phyloP scores from a whole-genome alignment of 2,329 filamentous ascomycete species.

The Penicillium sp. region DNA sequence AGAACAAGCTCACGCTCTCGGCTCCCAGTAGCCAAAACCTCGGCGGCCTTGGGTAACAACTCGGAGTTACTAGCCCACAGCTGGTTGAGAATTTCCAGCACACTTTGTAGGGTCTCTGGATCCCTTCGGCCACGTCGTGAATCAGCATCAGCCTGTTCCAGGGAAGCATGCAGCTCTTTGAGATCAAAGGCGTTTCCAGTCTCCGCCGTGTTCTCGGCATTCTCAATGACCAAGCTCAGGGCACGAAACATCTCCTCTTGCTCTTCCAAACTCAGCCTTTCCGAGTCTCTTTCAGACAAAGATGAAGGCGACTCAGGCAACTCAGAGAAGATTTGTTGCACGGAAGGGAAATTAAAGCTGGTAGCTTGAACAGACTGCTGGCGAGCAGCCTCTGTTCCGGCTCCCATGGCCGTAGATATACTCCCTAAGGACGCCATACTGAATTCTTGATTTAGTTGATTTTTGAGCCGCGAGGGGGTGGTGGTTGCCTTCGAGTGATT shows the following conservation, averaged over 20 bases:
- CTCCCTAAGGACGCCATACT: conserved; percentile 21
- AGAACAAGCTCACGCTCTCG: conserved; percentile 44
- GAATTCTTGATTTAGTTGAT: background rate
- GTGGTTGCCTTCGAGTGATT: conserved; percentile 11
- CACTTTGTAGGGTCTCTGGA: conserved; percentile 31
- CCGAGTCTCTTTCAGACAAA: conserved; percentile 23
- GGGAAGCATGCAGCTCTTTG: conserved; percentile 35
- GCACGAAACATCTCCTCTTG: conserved; percentile 40
- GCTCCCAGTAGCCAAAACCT: conserved; percentile 48
- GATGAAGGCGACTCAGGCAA: conserved; percentile 27
- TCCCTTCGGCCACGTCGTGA: conserved; percentile 27
- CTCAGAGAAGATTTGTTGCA: conserved; percentile 33
- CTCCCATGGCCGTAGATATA: conserved; percentile 19
- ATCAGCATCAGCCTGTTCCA: conserved; percentile 36
- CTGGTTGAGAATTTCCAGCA: conserved; percentile 36
- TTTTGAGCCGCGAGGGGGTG: conserved; percentile 5
- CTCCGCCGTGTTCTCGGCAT: conserved; percentile 30
- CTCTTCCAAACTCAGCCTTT: conserved; percentile 31
- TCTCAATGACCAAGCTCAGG: conserved; percentile 38
- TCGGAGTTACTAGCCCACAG: conserved; percentile 44
- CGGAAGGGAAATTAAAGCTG: conserved; percentile 30
- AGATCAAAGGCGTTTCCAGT: conserved; percentile 30
- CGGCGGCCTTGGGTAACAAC: conserved; percentile 41
- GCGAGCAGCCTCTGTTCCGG: conserved; percentile 10
- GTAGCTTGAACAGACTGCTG: conserved; percentile 4